Evolutionary conservation across 2,329 filamentous ascomycete genomes (phyloP).

Genomic region (Colletotrichum horii): DNA sequence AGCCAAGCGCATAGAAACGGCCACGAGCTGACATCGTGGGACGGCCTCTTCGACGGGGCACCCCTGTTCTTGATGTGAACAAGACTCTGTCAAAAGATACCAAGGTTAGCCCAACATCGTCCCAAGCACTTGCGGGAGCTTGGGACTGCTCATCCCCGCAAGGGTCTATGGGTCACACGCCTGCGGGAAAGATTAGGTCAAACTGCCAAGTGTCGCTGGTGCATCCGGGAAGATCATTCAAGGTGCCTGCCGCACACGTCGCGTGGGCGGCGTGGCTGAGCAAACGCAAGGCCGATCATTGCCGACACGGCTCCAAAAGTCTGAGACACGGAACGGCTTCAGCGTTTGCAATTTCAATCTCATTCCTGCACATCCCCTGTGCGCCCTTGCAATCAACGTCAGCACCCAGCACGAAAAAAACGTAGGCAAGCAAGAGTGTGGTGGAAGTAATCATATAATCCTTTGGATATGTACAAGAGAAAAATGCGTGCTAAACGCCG

Average conservation of each 20-base stretch:
- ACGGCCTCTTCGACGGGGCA: slow-evolving; percentile 4
- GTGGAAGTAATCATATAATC: slow-evolving; percentile 11
- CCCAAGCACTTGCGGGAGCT: not conserved
- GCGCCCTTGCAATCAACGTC: not conserved
- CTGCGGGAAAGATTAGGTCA: not conserved
- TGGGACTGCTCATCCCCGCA: not conserved
- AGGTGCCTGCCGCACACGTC: not conserved
- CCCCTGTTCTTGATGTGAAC: slow-evolving; percentile 7
- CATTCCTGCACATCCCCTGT: not conserved
- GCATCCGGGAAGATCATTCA: not conserved
- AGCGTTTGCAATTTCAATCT: not conserved
- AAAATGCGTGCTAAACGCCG: slow-evolving; percentile 9
- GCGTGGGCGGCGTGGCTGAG: not conserved
- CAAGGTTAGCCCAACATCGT: not conserved
- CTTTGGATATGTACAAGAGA: slow-evolving; percentile 15
- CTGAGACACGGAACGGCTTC: slow-evolving; percentile 11
- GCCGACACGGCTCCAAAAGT: not conserved
- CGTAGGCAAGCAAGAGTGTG: not conserved
- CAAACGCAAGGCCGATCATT: not conserved
- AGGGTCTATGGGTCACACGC: not conserved
- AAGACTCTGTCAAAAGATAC: not conserved
- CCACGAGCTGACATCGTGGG: not conserved
- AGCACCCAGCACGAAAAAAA: not conserved
- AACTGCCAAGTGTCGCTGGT: slow-evolving; percentile 12
- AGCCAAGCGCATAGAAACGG: not conserved